Base-by-base conservation (phyloP, 306 rosid species). In the Nissolia schottii region DNA sequence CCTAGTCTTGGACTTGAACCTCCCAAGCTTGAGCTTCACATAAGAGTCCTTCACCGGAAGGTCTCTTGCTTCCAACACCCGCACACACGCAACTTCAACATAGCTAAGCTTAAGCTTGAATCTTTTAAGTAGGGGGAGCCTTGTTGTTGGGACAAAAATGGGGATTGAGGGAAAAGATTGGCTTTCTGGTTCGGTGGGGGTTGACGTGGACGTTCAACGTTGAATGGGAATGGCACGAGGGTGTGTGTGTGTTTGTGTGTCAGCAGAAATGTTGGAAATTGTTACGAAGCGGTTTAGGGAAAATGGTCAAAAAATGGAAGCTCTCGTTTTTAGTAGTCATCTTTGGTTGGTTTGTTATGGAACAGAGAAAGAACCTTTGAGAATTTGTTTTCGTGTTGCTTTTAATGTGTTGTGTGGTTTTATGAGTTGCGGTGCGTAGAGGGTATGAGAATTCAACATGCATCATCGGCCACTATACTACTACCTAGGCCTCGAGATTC, bases 11-110 rank as follows among this genome's bases (percentile, higher is more conserved):
- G 83, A 83, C 73, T 86, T 91, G 0, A 71, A 82, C 81, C 81
- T 87, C 24, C 88, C 90, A 15, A 91, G 82, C 37, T 82, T 84
- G 55, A 93, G 84, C 84, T 86, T 88, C 82, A 85, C 98, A 43
- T 67, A 88, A 0, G 89, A 70, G 50, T 86, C 83, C 18, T 82
- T 77, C 34, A 50, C 85, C 9, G 70, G 79, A 38, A 93, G 79
- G 70, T 80, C 94, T 23, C 25, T 80, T 18, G 87, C 98, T 74
- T 93, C 96, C 70, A 89, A 79, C 25, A 89, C 88, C n/a, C n/a
- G 67, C 86, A 86, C 35, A 89, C 98, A 67, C 75, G 82, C 6
- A 93, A 76, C 85, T 67, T 93, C 87, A 84, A 16, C 50, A 79
- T 55, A 23, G 32, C 22, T 3, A 3, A 1, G 5, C 31, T 10